phyloP scores from a whole-genome alignment of 192 early-diverging fungal species.

The Oehlia diaphana region DNA sequence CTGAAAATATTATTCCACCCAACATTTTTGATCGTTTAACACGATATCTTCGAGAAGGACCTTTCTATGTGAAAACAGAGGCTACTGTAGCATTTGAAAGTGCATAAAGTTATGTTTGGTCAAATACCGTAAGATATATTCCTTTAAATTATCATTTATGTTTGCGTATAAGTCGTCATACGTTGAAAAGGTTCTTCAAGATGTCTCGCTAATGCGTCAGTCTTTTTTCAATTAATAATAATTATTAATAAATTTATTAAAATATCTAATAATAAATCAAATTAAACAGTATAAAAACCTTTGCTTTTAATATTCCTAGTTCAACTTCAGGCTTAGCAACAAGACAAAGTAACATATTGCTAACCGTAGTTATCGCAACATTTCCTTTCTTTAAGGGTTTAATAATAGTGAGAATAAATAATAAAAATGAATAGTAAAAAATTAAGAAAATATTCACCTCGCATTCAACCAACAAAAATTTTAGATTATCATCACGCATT shows the following conservation, averaged over 20 bases:
- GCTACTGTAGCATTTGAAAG: slow-evolving; percentile 38
- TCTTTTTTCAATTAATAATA: slow-evolving; percentile 22
- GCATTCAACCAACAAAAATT: slow-evolving; percentile 50
- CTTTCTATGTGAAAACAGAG: slow-evolving; percentile 32
- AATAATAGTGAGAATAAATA: background rate
- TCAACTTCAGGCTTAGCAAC: slow-evolving; percentile 49
- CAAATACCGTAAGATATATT: background rate
- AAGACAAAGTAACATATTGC: slow-evolving; percentile 57
- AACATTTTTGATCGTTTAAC: slow-evolving; percentile 25
- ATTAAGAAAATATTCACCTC: slow-evolving; percentile 37
- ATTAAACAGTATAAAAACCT: slow-evolving; percentile 33
- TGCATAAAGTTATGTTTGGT: slow-evolving; percentile 21
- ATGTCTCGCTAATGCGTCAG: slow-evolving; percentile 48
- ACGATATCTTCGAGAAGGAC: slow-evolving; percentile 41
- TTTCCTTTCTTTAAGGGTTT: slow-evolving; percentile 40
- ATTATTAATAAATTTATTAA: background rate
- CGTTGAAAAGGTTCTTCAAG: slow-evolving; percentile 47
- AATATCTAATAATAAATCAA: background rate
- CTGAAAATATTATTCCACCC: slow-evolving; percentile 22
- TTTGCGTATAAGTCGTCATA: slow-evolving; percentile 2
- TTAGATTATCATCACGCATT: slow-evolving; percentile 34
- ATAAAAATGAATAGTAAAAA: background rate
- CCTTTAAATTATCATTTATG: background rate
- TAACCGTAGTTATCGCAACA: slow-evolving; percentile 44
- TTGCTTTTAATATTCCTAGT: slow-evolving; percentile 55